Evolutionary conservation across 768 basidiomycete species (phyloP).

Genomic region (Xerocomus potaroensis): DNA sequence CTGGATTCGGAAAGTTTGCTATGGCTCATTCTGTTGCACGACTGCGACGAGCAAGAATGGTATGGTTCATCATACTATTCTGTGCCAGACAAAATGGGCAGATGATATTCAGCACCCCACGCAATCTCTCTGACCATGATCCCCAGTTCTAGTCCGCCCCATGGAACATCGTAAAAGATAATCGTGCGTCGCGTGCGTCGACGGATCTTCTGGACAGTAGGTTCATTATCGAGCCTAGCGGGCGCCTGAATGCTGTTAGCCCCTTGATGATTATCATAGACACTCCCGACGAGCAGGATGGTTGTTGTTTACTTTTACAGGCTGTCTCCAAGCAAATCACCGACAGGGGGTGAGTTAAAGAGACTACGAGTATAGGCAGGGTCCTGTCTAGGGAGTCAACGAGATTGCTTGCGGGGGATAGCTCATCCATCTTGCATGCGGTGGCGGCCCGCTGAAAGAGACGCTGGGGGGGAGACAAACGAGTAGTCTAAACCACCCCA

Average conservation of each 20-base stretch:
- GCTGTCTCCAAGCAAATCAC: no score
- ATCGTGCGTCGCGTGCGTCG: neutral
- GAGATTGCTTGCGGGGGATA: no score
- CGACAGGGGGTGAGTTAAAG: no score
- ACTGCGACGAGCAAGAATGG: neutral
- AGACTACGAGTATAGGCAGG: no score
- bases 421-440: no score
- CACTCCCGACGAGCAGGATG: neutral
- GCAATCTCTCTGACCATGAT: neutral
- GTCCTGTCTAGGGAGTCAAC: no score
- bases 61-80: neutral
- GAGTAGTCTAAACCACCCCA: no score
- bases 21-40: neutral
- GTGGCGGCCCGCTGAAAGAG: no score
- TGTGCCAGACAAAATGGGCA: neutral
- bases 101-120: neutral
- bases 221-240: neutral
- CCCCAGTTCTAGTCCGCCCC: neutral
- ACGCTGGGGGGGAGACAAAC: no score
- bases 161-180: neutral
- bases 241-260: neutral
- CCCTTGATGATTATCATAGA: neutral
- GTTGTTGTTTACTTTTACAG: neutral
- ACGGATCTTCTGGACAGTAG: neutral
- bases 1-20: neutral